These are phyloP conservation scores for Prunus kanzakura DNA, from an alignment of 306 rosid genomes.

Conservation along the genomic window DNA sequence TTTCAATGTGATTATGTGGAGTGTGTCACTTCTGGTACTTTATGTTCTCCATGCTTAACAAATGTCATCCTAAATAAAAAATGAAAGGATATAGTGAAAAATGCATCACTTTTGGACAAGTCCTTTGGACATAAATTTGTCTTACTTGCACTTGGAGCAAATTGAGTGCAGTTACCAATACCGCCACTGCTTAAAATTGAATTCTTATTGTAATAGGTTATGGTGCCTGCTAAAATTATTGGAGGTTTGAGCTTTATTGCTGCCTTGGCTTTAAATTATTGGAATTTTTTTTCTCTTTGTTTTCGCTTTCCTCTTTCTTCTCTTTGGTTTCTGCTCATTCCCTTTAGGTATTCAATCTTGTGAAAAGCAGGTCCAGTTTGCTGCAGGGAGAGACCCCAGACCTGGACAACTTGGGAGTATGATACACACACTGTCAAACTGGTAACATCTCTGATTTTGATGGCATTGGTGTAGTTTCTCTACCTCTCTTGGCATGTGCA, in stretches of 20 bases:
- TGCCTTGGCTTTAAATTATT: constrained; percentile 1
- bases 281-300: constrained; percentile 6
- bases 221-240: neutral
- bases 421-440: constrained; percentile 85
- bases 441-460: constrained; percentile 46
- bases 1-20: too few relatives aligned
- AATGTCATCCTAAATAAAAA: too few relatives aligned
- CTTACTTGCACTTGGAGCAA: too few relatives aligned
- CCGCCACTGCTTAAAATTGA: neutral
- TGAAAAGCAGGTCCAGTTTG: constrained; percentile 84
- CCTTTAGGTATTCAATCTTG: constrained; percentile 17
- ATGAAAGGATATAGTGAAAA: too few relatives aligned
- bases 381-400: constrained; percentile 94
- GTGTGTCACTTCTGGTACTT: too few relatives aligned
- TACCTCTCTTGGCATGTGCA: neutral
- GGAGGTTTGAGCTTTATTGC: constrained; percentile 40
- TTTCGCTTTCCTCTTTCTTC: neutral
- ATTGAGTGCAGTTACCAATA: neutral
- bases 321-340: neutral
- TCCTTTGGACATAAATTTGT: too few relatives aligned
- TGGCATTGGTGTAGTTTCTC: neutral
- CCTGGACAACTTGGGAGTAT: constrained; percentile 89
- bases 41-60: too few relatives aligned
- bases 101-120: too few relatives aligned
- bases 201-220: neutral